These are phyloP conservation scores for Letharia lupina DNA, from an alignment of 495 filamentous ascomycete genomes.

Conservation along the genomic window DNA sequence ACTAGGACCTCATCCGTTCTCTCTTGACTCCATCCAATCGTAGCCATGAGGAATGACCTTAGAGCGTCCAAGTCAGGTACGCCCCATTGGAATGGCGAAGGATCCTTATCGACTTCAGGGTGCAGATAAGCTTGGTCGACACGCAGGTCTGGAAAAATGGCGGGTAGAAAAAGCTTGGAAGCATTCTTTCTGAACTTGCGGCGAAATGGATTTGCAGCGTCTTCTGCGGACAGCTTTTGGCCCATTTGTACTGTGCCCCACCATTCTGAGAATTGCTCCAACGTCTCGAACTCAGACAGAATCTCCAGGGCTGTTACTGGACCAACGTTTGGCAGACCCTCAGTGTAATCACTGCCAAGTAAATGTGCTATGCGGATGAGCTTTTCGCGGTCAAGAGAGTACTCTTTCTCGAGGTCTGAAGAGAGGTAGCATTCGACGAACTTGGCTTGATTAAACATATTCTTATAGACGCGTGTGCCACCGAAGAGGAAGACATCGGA, in stretches of 20 bases:
- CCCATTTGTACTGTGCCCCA: slow-evolving; percentile 68
- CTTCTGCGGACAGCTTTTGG: slow-evolving; percentile 32
- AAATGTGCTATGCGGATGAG: slow-evolving; percentile 84
- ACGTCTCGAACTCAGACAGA: slow-evolving; percentile 69
- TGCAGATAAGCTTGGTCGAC: slow-evolving; percentile 76
- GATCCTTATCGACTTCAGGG: slow-evolving; percentile 73
- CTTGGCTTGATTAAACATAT: slow-evolving; percentile 98
- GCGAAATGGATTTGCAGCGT: slow-evolving; percentile 51
- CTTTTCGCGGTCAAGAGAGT: slow-evolving; percentile 69
- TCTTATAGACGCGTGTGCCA: slow-evolving; percentile 92
- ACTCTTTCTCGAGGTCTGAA: slow-evolving; percentile 81
- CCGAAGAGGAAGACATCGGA: slow-evolving; percentile 96
- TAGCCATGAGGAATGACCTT: slow-evolving; percentile 80
- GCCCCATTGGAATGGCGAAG: slow-evolving; percentile 84
- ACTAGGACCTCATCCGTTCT: slow-evolving; percentile 90
- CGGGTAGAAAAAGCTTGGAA: slow-evolving; percentile 76
- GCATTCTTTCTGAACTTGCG: slow-evolving; percentile 76
- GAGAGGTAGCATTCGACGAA: slow-evolving; percentile 93
- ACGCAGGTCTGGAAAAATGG: slow-evolving; percentile 62
- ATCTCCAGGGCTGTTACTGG: slow-evolving; percentile 92
- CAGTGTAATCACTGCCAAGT: slow-evolving; percentile 87
- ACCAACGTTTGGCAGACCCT: slow-evolving; percentile 80
- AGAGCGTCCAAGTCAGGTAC: slow-evolving; percentile 85
- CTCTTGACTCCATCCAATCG: slow-evolving; percentile 85
- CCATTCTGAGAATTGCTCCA: slow-evolving; percentile 75